Base-by-base conservation (phyloP, 352 stramenopile genomes). In the Chrysophaeum taylorii region DNA sequence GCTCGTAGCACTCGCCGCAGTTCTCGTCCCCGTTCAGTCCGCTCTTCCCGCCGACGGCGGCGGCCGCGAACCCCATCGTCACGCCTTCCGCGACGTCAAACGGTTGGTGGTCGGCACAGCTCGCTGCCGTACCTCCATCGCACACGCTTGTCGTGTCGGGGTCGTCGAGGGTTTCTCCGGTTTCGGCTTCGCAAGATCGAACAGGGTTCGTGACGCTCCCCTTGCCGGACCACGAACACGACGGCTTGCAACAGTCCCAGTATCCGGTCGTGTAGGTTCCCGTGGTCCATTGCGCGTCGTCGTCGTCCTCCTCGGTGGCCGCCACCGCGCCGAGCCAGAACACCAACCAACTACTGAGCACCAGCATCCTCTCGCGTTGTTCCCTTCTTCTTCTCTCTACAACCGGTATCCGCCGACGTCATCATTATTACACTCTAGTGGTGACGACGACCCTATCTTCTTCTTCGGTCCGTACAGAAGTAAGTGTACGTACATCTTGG, bases 201-300 rank as follows among this genome's bases (percentile, higher is more conserved):
- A 63, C 29, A 12, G 52, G 52, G 7, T 4, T 2, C 27, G 36
- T 33, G 33, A 63, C 52, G 52, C 39, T 25, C 5, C 52, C 52
- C 25, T 38, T 35, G 27, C 12, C 25, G 25, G 2, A 15, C 52
- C 52, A 63, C 25, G 52, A 7, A 33, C 52, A 63, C 4, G 27
- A 41, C 29, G 52, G 52, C 52, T 63, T 63, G 29, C 52, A 63
- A 23, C 52, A 63, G 52, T 63, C 52, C 52, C 52, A 63, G 52
- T 63, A 63, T 15, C 52, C 27, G n/a, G n/a, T n/a, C n/a, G n/a
- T n/a, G n/a, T n/a, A n/a, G n/a, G n/a, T n/a, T n/a, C n/a, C n/a
- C n/a, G n/a, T n/a, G n/a, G n/a, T n/a, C n/a, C n/a, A n/a, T n/a
- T n/a, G n/a, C n/a, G n/a, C n/a, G n/a, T n/a, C n/a, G n/a, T n/a